Base-by-base conservation (phyloP, 2,329 filamentous ascomycete species). In the Madurella fahalii region DNA sequence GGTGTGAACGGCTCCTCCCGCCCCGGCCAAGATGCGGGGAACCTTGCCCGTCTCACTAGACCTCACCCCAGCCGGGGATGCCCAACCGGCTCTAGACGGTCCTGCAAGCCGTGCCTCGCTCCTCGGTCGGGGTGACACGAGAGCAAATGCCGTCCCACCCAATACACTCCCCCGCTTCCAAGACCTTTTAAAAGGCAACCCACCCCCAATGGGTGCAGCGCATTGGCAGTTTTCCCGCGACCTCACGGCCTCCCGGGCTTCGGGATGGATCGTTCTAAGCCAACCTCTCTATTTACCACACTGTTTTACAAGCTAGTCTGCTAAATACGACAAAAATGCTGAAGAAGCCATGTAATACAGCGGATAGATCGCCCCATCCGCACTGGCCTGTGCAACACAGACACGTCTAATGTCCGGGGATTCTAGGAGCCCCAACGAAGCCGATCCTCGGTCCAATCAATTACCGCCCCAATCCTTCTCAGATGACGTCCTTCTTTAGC, bases 311-410 rank as follows among this genome's bases (percentile, higher is more conserved):
- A 42, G 37, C 17, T 40, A n/a, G 17, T 44, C 44, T 47, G 13
- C 31, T 18, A 37, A 34, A 45, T 20, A 51, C 44, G 25, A 39
- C 40, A 48, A 47, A 50, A 56, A 47, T 47, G 50, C 51, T 53
- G 16, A 51, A 40, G 30, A 57, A 52, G 50, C 43, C 54, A 45
- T 47, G 47, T 44, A 48, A 51, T 48, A 57, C 54, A 45, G 43
- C 51, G 40, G 49, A 25, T 5, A 34, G 12, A 39, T 34, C n/a
- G 37, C 34, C 34, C 13, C 34, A 25, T 32, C 54, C 46, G 54
- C 46, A 18, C 34, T 25, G 31, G 17, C 53, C 44, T 40, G 48
- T 49, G 40, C 16, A 47, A 34, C 16, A 30, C 37, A 37, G 50
- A 25, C n/a, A 37, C 11, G 13, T 4, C 34, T 15, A 37, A 25